Percentiles rank a stretch among this genome's conserved stretches.
phyloP scores from a whole-genome alignment of 441 rosid species.

The Populus hybrid region DNA sequence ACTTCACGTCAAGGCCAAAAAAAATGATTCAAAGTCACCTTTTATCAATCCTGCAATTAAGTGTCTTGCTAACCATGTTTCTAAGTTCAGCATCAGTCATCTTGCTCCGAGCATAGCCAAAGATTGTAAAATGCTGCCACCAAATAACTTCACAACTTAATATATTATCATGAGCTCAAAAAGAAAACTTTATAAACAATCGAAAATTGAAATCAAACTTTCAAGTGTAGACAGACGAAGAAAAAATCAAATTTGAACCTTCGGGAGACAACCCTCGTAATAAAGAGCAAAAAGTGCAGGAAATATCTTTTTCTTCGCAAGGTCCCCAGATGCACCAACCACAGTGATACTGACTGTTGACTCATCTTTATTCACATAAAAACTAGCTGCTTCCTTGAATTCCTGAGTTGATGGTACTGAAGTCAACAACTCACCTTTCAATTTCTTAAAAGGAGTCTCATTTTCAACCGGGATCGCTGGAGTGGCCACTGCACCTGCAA shows the following conservation, averaged over 20 bases:
- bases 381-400: constrained; percentile 28
- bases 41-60: constrained; percentile 88
- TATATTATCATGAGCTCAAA: constrained; percentile 1
- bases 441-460: constrained; percentile 37
- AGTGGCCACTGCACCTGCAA: constrained; percentile 56
- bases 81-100: constrained; percentile 94
- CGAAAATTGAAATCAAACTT: neutral
- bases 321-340: constrained; percentile 98
- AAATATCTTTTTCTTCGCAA: constrained; percentile 91
- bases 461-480: constrained; percentile 32
- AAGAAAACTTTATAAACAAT: constrained; percentile 4
- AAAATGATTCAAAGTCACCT: constrained; percentile 42
- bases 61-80: constrained; percentile 82
- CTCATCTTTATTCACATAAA: constrained; percentile 32
- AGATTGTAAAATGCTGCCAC: constrained; percentile 81
- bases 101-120: constrained; percentile 90
- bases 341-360: constrained; percentile 81
- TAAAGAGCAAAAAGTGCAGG: constrained; percentile 96
- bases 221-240: neutral
- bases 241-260: constrained; percentile 37
- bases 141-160: constrained; percentile 15
- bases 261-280: constrained; percentile 88
- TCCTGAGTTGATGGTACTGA: constrained; percentile 40
- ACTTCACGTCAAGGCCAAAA: neutral
- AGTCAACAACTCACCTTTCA: constrained; percentile 44